phyloP scores from a whole-genome alignment of 106 monocot genomes.

The Dioscorea alata region DNA sequence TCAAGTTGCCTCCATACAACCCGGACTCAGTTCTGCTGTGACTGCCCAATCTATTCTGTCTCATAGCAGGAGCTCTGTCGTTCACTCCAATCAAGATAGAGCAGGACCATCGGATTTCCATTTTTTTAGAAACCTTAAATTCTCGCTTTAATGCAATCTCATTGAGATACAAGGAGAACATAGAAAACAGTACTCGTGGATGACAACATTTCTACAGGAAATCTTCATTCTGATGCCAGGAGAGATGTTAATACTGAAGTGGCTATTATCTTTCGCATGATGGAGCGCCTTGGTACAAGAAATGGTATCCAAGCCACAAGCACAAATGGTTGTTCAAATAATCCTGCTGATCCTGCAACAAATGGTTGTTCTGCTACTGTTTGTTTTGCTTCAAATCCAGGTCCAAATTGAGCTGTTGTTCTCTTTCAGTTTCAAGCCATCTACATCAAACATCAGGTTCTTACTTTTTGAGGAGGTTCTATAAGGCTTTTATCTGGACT shows the following conservation, averaged over 20 bases:
- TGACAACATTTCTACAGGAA: too few relatives aligned
- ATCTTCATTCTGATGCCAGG: too few relatives aligned
- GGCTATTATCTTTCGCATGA: conserved; percentile 24
- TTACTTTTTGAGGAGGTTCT: background rate
- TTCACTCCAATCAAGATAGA: conserved; percentile 44
- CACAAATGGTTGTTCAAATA: background rate
- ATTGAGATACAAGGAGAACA: conserved; percentile 31
- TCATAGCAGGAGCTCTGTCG: conserved; percentile 34
- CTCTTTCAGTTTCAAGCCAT: background rate
- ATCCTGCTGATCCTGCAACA: background rate
- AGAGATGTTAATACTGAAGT: too few relatives aligned
- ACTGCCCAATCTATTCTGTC: conserved; percentile 15
- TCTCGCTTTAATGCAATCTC: conserved; percentile 77
- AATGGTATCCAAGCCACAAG: conserved; percentile 3
- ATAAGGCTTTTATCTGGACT: too few relatives aligned
- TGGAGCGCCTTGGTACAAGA: conserved; percentile 21
- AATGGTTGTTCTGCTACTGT: background rate
- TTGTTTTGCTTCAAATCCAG: conserved; percentile 10
- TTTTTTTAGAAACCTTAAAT: conserved; percentile 76
- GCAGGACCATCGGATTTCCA: conserved; percentile 81
- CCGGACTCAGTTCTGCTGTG: conserved; percentile 3
- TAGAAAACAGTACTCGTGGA: conserved; percentile 22
- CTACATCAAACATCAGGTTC: background rate
- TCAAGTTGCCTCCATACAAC: conserved; percentile 10
- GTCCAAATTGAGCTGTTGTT: background rate